A percentile compares a stretch with the other conserved stretches of the same genome.
Evolutionary conservation across 306 rosid genomes (phyloP).

Genomic region (Ormosia semicastrata): DNA sequence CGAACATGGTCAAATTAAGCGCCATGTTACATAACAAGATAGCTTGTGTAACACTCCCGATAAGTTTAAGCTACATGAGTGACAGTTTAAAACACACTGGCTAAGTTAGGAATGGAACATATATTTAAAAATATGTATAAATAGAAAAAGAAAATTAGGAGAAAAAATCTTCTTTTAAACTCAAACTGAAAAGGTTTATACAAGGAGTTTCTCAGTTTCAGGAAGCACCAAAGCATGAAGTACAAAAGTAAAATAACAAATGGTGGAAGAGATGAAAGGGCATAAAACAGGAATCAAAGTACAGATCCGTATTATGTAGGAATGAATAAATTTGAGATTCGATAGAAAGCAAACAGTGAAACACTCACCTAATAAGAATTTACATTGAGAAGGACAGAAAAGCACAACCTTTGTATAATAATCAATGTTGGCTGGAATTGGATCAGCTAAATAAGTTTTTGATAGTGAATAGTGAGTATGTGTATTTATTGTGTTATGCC

Average conservation of each 20-base stretch:
- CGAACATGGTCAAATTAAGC: background rate
- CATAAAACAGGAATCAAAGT: background rate
- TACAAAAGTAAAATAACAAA: background rate
- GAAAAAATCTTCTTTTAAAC: background rate
- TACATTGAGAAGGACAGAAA: background rate
- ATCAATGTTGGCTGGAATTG: background rate
- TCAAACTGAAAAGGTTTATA: background rate
- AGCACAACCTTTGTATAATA: background rate
- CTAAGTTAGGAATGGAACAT: background rate
- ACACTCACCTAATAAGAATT: background rate
- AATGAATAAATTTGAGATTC: background rate
- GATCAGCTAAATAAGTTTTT: background rate
- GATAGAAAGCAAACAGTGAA: background rate
- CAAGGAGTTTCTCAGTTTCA: background rate
- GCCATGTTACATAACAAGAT: background rate
- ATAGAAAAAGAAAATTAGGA: background rate
- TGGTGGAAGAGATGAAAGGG: background rate
- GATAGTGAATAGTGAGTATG: background rate
- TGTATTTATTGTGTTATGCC: background rate
- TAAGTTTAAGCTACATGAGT: background rate
- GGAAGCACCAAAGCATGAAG: constrained; percentile 14
- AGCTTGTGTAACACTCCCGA: background rate
- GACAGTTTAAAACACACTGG: background rate
- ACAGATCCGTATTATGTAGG: background rate
- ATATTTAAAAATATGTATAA: background rate